phyloP scores from a whole-genome alignment of 768 basidiomycete genomes.

The Butyriboletus loyo region DNA sequence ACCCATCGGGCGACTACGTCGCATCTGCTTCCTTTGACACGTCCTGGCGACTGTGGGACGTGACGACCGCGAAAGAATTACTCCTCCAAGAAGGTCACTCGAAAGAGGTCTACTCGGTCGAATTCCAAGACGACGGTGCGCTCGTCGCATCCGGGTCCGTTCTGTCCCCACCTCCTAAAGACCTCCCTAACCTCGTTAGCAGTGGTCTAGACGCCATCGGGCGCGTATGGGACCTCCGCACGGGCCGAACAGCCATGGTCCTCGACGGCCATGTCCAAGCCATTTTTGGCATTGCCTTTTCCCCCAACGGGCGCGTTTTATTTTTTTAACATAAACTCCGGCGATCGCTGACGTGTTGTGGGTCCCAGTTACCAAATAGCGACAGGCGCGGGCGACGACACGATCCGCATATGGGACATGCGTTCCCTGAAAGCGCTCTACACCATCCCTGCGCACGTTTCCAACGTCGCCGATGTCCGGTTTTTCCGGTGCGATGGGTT shows the following conservation, averaged over 20 bases:
- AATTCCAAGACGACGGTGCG: constrained; percentile 94
- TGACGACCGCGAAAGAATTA: constrained; percentile 74
- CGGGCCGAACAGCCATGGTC: constrained; percentile 95
- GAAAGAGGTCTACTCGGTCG: constrained; percentile 93
- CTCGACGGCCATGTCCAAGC: constrained; percentile 95
- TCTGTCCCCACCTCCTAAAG: background rate
- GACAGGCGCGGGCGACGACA: constrained; percentile 95
- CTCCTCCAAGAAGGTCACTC: constrained; percentile 95
- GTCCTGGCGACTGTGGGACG: constrained; percentile 97
- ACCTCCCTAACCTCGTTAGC: constrained; percentile 2
- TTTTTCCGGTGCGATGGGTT: constrained; percentile 77
- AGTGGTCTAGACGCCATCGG: constrained; percentile 97
- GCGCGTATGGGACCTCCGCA: constrained; percentile 94
- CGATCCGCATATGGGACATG: constrained; percentile 98
- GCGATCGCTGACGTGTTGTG: constrained; percentile 10
- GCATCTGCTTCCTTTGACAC: constrained; percentile 97
- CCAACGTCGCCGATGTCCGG: constrained; percentile 91
- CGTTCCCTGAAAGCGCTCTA: constrained; percentile 89
- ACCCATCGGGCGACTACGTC: constrained; percentile 91
- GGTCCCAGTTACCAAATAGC: constrained; percentile 87
- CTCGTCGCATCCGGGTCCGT: constrained; percentile 89
- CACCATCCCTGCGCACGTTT: constrained; percentile 94
- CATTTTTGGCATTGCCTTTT: constrained; percentile 88
- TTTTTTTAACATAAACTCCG: no score
- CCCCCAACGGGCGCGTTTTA: constrained; percentile 92